Evolutionary conservation across 1,284 basidiomycete species (phyloP), one percentile per base, ranked within the genome.

Genomic region (Cystobasidium sp.): DNA sequence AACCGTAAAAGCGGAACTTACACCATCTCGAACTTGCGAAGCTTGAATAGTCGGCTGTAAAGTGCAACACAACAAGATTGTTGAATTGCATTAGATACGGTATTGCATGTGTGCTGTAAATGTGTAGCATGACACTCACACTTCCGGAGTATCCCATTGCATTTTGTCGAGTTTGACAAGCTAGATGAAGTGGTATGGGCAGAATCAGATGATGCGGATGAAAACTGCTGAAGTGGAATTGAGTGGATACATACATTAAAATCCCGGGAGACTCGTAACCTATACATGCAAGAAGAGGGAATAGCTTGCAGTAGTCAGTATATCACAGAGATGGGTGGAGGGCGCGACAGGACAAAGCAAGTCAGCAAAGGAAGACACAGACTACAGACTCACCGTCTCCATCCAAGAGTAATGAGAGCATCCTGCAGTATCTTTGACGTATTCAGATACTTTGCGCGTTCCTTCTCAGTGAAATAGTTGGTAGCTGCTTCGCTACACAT

Each of bases 401-500:
- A 59, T n/a, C 56, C 56, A 20, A 59, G 18, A 10, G 31, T 39
- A 6, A 31, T 14, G 37, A 59, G 39, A 31, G 56, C 56, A 43
- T n/a, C 43, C 39, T 24, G 39, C 10, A 59, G 56, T 20, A 41
- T 59, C 12, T 12, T 6, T 9, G 37, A 18, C 1, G 56, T 31
- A 20, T 43, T 59, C 14, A 59, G 37, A n/a, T 41, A 24, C 56
- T 18, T n/a, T 5, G 14, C 22, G 10, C 56, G 8, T 24, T 59
- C 56, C 6, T 18, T 39, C 6, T 39, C 31, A 8, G 37, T 59
- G 56, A 59, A 59, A 18, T 39, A 59, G 56, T 43, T 59, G 10
- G n/a, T 41, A 5, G 56, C 56, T 59, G 56, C 56, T n/a, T 59
- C 37, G 31, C 43, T 31, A 31, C 56, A 59, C 39, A 59, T 59